These are phyloP conservation scores for Cercospora berteroae DNA, from an alignment of 2,329 filamentous ascomycete species.

Conservation along the genomic window DNA sequence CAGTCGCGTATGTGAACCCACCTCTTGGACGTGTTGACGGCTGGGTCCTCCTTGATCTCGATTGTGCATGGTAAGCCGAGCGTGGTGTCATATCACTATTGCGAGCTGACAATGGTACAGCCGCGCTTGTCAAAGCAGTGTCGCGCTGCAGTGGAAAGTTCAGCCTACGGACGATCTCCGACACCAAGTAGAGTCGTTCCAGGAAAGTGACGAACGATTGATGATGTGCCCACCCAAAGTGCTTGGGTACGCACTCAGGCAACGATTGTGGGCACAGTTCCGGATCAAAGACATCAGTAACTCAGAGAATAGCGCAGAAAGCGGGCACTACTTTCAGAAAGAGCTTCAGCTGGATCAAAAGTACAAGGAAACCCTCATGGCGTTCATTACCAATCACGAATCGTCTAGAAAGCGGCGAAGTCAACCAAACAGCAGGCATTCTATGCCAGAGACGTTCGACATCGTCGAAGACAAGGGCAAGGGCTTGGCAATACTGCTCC, in stretches of 20 bases:
- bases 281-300: neutral
- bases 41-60: neutral
- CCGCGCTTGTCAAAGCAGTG: neutral
- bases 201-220: neutral
- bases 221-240: neutral
- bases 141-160: neutral
- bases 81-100: too few relatives aligned
- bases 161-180: neutral
- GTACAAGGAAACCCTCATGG: neutral
- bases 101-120: neutral
- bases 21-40: neutral
- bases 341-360: neutral
- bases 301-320: neutral
- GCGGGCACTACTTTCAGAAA: neutral
- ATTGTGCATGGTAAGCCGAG: neutral
- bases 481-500: slow-evolving; percentile 40
- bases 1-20: neutral
- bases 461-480: slow-evolving; percentile 21
- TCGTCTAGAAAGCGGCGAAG: neutral
- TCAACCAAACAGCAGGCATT: neutral
- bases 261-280: neutral
- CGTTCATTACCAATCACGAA: neutral
- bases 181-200: neutral
- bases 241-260: neutral
- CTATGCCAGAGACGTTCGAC: neutral